These are phyloP conservation scores for Rhexocercosporidium sp. DNA, from an alignment of 2,329 filamentous ascomycete species.

Conservation along the genomic window DNA sequence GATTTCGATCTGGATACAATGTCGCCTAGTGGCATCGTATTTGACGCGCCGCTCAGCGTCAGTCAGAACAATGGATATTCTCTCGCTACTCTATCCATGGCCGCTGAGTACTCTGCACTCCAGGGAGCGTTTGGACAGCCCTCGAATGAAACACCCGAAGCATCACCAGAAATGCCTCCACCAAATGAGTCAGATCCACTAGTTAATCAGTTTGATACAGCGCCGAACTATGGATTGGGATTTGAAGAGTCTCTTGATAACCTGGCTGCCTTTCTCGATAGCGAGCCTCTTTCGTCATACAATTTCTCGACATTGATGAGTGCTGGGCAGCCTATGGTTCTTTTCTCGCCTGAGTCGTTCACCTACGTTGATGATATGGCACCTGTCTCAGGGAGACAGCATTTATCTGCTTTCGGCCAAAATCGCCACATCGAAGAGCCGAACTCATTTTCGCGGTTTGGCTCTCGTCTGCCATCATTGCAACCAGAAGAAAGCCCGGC, in stretches of 20 bases:
- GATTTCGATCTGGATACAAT: neutral
- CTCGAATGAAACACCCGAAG: neutral
- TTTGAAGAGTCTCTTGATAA: slow-evolving; percentile 47
- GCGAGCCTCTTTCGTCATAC: slow-evolving; percentile 58
- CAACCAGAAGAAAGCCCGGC: slow-evolving; percentile 18
- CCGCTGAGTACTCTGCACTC: slow-evolving; percentile 16
- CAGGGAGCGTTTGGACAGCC: slow-evolving; percentile 6
- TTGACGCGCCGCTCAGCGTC: slow-evolving; percentile 4
- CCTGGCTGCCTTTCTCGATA: slow-evolving; percentile 64
- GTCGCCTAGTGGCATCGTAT: neutral
- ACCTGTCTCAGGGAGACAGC: slow-evolving; percentile 23
- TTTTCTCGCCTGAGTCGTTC: slow-evolving; percentile 51
- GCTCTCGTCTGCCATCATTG: slow-evolving; percentile 25
- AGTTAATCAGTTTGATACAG: neutral
- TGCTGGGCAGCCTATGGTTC: slow-evolving; percentile 55
- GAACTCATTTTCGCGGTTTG: slow-evolving; percentile 21
- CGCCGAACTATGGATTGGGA: slow-evolving; percentile 6
- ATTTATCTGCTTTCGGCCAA: neutral
- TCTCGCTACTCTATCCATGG: slow-evolving; percentile 19
- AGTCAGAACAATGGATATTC: slow-evolving; percentile 19
- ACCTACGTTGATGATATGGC: slow-evolving; percentile 39
- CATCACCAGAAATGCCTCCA: neutral
- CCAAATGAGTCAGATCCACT: neutral
- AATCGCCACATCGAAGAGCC: slow-evolving; percentile 16
- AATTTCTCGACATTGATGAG: slow-evolving; percentile 54